Base-by-base conservation (phyloP, 164 flowering plant genomes). In the Stephania yunnanensis region DNA sequence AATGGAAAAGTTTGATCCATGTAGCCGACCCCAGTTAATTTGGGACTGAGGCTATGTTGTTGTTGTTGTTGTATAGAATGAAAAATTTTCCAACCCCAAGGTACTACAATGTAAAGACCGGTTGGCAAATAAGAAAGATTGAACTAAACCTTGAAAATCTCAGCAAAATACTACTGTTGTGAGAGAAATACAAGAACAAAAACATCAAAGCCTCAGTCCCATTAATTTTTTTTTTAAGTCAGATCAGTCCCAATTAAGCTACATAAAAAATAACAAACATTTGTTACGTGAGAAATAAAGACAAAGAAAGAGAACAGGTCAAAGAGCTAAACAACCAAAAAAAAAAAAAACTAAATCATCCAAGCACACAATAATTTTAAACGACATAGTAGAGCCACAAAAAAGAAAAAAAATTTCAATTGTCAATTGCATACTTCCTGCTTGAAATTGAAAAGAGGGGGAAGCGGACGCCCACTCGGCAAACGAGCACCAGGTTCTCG, bases 381-480 rank as follows among this genome's bases (percentile, higher is more conserved):
- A 58, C 17, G 6, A 7, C n/a, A 19, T 8, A 58, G 7, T 4
- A 19, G 20, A 58, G n/a, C 22, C 17, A 61, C 66, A 61, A 20
- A 20, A 53, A 53, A 25, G n/a, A 58, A 58, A n/a, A 61, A 19
- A 12, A 25, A n/a, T 10, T 10, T 29, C 30, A 50, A 22, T 45
- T 10, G 61, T 71, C 44, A 13, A 53, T 48, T 17, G 46, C 86
- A 68, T 84, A 94, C 98, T 80, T 94, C 98, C 77, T 92, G 97
- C 71, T 89, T 91, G 71, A 94, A 94, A 82, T 94, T 88, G 84
- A 94, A 94, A 44, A 94, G 90, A 20, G 95, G 89, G 4, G 98
- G 98, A 73, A 94, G 84, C 44, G 91, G 92, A 46, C 92, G 95
- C 13, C 95, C 93, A 85, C 91, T 92, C 70, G 98, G 98, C 48